These are phyloP conservation scores for Pleurotus cornucopiae DNA, from an alignment of 768 basidiomycete genomes.

Conservation along the genomic window DNA sequence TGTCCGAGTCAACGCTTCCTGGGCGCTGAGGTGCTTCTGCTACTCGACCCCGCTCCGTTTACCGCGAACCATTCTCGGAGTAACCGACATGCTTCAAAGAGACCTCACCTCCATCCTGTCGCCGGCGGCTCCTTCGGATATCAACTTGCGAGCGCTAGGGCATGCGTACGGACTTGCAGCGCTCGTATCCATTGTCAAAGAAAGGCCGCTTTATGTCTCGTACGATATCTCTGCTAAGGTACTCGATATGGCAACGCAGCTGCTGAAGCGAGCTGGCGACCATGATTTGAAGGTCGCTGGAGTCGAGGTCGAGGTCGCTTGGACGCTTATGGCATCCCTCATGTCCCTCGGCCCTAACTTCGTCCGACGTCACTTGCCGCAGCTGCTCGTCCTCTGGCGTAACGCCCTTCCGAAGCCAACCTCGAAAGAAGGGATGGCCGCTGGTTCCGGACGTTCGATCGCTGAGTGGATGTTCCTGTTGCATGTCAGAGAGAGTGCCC, in stretches of 20 bases:
- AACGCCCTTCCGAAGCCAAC: slow-evolving; percentile 96
- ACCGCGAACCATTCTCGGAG: slow-evolving; percentile 69
- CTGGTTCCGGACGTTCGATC: slow-evolving; percentile 55
- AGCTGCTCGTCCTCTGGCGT: slow-evolving; percentile 93
- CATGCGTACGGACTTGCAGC: slow-evolving; percentile 89
- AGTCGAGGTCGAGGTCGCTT: slow-evolving; percentile 88
- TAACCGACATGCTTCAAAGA: slow-evolving; percentile 80
- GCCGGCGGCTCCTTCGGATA: slow-evolving; percentile 68
- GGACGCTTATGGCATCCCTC: slow-evolving; percentile 86
- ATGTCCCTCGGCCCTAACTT: slow-evolving; percentile 94
- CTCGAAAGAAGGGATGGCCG: slow-evolving; percentile 65
- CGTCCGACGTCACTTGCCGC: slow-evolving; percentile 88
- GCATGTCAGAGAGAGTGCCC: slow-evolving; percentile 84
- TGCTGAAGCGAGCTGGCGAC: slow-evolving; percentile 88
- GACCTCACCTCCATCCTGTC: slow-evolving; percentile 73
- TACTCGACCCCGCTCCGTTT: slow-evolving; percentile 83
- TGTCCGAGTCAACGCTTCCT: slow-evolving; percentile 79
- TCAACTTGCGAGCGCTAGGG: slow-evolving; percentile 71
- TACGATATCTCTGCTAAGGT: slow-evolving; percentile 91
- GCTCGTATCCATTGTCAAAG: slow-evolving; percentile 79
- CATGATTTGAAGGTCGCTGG: slow-evolving; percentile 82
- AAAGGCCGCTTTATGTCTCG: slow-evolving; percentile 89
- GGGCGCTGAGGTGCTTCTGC: slow-evolving; percentile 89
- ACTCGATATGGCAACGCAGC: slow-evolving; percentile 83
- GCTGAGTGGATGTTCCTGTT: slow-evolving; percentile 90